Base-by-base conservation (phyloP, 805 yeast genomes). In the Starmerella vitae region DNA sequence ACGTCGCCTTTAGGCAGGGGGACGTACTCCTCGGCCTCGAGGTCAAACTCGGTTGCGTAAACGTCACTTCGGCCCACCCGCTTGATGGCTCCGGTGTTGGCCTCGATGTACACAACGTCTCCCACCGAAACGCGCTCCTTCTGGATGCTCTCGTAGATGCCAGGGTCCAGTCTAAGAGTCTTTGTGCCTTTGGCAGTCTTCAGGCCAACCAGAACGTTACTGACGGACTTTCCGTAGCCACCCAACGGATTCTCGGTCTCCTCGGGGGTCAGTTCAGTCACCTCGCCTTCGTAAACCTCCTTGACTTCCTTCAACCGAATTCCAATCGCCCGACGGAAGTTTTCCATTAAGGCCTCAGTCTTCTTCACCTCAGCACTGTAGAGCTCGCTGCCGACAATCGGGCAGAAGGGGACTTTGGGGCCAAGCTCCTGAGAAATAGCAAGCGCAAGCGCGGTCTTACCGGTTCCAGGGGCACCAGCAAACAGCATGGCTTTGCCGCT, bases 1-100 rank as follows among this genome's bases (percentile, higher is more conserved):
- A 91, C 94, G 61, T 91, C 99, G 38, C 98, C 98, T 65, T 91
- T 93, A 45, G 99, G 99, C 53, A 93, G 70, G 31, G 98, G 95
- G 18, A 91, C 97, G 61, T 91, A 91, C 63, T 91, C 97, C 63
- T 93, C 96, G 20, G 97, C 95, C 68, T 91, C 97, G 44, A 93
- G 72, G 62, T 91, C 99, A 53, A 86, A 91, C 64, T 91, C 99
- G 8, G 98, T 85, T 19, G 98, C 96, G 55, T 85, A 85, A 0
- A 96, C 95, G 60, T 91, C 97, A n/a, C 94, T 81, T 60, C 99
- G 74, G 38, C 99, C 99, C 20, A 91, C 94, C 55, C 97, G 71
- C 56, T 88, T 88, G 30, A 91, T 95, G 18, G 94, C 84, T 30
- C 99, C 99, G 13, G 96, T 88, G 56, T 93, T 88, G 43, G 96